Percentiles rank a stretch among this genome's conserved stretches.
Conservation (phyloP, 768 basidiomycete genomes). For the Phallus indusiatus region DNA sequence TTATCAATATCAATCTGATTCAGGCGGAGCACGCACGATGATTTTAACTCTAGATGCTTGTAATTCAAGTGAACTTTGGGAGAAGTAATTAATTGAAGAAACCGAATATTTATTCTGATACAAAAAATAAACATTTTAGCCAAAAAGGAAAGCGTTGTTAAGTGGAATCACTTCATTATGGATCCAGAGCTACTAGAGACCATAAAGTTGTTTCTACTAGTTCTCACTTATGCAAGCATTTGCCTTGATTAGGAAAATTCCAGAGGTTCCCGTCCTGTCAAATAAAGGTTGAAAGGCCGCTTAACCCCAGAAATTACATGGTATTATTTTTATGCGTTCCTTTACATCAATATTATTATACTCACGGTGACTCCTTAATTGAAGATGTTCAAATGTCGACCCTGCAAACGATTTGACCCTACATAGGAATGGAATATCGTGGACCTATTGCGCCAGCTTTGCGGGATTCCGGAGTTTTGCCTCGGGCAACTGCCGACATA, state of each 20-base stretch:
- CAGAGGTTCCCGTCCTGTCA: background rate
- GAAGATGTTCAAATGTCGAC: too few relatives aligned
- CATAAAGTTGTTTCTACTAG: background rate
- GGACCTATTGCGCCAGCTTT: too few relatives aligned
- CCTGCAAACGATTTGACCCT: too few relatives aligned
- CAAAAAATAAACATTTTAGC: background rate
- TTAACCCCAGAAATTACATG: background rate
- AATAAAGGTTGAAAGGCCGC: background rate
- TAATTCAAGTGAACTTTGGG: background rate
- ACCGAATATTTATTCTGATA: background rate
- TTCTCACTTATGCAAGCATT: background rate
- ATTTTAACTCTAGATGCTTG: background rate
- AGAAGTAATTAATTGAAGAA: background rate
- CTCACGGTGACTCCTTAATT: too few relatives aligned
- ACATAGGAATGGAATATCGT: too few relatives aligned
- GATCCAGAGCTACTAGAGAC: background rate
- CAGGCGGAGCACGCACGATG: background rate
- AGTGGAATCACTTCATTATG: background rate
- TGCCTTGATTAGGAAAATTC: conserved; percentile 3
- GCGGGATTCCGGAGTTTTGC: too few relatives aligned
- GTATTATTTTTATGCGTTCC: too few relatives aligned
- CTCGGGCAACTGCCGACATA: too few relatives aligned
- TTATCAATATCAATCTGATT: background rate
- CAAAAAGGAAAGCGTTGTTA: background rate
- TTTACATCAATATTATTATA: too few relatives aligned